Conservation (phyloP, 176 grass and related monocot genomes). For the Raddia distichophylla region DNA sequence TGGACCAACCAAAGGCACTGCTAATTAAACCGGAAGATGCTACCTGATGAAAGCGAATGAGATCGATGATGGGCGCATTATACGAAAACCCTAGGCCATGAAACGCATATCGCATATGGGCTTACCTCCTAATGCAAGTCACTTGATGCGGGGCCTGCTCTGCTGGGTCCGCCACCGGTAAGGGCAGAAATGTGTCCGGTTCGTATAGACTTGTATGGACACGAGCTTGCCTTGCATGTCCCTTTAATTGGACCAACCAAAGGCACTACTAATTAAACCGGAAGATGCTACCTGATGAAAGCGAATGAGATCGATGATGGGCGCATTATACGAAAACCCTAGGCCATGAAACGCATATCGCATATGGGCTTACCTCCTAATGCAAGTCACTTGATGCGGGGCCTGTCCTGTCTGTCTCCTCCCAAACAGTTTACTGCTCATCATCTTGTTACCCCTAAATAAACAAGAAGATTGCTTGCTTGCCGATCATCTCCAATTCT, state of each 20-base stretch:
- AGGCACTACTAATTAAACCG: background rate
- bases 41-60: background rate
- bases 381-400: constrained; percentile 59
- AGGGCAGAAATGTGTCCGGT: too few relatives aligned
- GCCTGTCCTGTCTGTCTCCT: background rate
- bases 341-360: constrained; percentile 53
- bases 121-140: constrained; percentile 58
- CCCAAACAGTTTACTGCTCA: constrained; percentile 18
- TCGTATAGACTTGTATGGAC: too few relatives aligned
- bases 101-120: constrained; percentile 62
- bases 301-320: constrained; percentile 13
- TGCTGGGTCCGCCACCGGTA: too few relatives aligned
- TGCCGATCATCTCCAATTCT: constrained; percentile 19
- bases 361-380: constrained; percentile 58
- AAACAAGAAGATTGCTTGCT: constrained; percentile 38
- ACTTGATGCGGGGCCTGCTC: constrained; percentile 49
- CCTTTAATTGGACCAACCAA: too few relatives aligned
- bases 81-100: constrained; percentile 59
- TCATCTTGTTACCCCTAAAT: background rate
- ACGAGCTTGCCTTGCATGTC: too few relatives aligned
- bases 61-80: constrained; percentile 26
- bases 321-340: constrained; percentile 57
- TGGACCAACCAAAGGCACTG: too few relatives aligned
- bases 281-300: background rate
- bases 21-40: background rate